Evolutionary conservation across 257 asterid species (phyloP), one percentile per base, ranked within the genome.

Genomic region (Paraleonurus japonicus): DNA sequence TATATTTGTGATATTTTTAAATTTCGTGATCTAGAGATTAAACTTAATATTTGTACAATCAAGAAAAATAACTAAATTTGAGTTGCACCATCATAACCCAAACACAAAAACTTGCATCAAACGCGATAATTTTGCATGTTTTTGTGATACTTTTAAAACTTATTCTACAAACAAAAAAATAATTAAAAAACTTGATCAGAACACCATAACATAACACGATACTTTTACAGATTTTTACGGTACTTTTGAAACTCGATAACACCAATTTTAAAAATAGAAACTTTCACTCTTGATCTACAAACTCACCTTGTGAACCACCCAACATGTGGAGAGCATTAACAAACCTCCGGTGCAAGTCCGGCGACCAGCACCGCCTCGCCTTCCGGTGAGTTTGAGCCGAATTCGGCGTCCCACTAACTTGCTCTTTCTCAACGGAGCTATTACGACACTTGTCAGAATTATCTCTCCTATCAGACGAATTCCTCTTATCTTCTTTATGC

Each of bases 361-460:
- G 97, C 6, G 99, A 95, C 98, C 99, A 92, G 50, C 99, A 95
- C 61, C 98, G 85, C 88, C 99, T 82, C 9, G 99, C 98, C 81
- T 95, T 95, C 54, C 98, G 76, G 20, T 92, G 95, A 17, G 88
- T 73, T 62, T 93, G 97, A 57, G 67, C 71, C 0, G 85, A 50
- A 43, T 64, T 74, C 0, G 65, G 17, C 1, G 76, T 62, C 39
- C 69, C 73, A 13, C 51, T 20, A 39, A 17, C 78, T 41, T 79
- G 82, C 35, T 80, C 92, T n/a, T 77, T 75, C 55, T 76, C 83
- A 3, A 9, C 74, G 5, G 79, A 70, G 50, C 60, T 62, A 24
- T 65, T 73, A 5, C 75, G 54, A 43, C 74, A 61, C 78, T 80
- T 83, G 2, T 71, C 77, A 12, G 78, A 73, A 24, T 68, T 82